These are phyloP conservation scores for Boletus reticulatus DNA, from an alignment of 768 basidiomycete genomes.

Conservation along the genomic window DNA sequence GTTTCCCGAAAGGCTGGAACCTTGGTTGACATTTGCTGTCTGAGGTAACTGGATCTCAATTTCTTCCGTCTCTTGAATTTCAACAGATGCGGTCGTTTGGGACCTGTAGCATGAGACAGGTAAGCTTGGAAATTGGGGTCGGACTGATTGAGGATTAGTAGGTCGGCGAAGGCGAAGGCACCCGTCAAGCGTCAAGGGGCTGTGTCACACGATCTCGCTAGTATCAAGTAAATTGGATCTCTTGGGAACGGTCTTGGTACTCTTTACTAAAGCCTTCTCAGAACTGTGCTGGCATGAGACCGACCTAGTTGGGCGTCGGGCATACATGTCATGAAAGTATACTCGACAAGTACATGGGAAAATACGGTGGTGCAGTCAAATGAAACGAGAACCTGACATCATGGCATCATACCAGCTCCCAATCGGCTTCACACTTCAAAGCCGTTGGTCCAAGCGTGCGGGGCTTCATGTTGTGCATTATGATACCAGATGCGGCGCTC, in stretches of 20 bases:
- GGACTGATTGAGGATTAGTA: conserved; percentile 21
- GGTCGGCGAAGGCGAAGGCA: conserved; percentile 12
- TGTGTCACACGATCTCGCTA: conserved; percentile 8
- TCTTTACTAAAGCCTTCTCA: conserved; percentile 2
- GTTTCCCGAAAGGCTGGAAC: conserved; percentile 12
- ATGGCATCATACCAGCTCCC: conserved; percentile 73
- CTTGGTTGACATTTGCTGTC: conserved; percentile 25
- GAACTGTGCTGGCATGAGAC: conserved; percentile 11
- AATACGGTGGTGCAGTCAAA: conserved; percentile 10
- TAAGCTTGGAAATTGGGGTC: conserved; percentile 14
- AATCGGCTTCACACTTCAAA: conserved; percentile 70
- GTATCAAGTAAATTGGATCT: not conserved
- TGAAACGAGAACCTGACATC: conserved; percentile 22
- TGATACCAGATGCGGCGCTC: conserved; percentile 35
- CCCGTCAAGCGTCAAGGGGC: conserved; percentile 12
- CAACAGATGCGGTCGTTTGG: not conserved
- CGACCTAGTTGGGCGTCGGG: conserved; percentile 1
- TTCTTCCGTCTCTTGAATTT: not conserved
- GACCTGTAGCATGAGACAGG: not conserved
- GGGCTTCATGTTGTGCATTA: conserved; percentile 94
- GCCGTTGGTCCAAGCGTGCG: conserved; percentile 99
- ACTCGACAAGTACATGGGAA: conserved; percentile 23
- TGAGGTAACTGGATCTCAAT: not conserved
- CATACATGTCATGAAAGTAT: conserved; percentile 11
- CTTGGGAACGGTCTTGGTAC: conserved; percentile 6